A percentile compares a stretch with the other conserved stretches of the same genome.
Evolutionary conservation across 495 filamentous ascomycete species (phyloP).

Genomic region (Astrocystis sublimbata): DNA sequence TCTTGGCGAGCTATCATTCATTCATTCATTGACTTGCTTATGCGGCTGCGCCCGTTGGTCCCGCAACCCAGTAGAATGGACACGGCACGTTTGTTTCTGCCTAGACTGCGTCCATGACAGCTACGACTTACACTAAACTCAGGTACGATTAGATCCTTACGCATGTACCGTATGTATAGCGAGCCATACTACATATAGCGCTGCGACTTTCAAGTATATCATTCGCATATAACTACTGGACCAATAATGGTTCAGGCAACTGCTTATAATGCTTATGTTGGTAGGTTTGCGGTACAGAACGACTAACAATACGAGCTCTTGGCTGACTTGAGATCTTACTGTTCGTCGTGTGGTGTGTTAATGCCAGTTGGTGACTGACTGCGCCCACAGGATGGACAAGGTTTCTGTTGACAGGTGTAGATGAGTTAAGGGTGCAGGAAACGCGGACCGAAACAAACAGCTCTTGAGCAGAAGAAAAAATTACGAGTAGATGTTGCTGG

Average conservation of each 20-base stretch:
- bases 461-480: too few species aligned
- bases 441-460: neutral
- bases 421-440: neutral
- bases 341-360: neutral
- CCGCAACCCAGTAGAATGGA: neutral
- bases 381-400: neutral
- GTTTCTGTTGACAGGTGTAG: neutral
- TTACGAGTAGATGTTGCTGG: neutral
- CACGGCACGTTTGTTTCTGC: conserved; percentile 14
- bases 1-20: neutral
- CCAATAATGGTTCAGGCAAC: neutral
- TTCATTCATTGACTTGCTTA: neutral
- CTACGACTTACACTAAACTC: too few species aligned
- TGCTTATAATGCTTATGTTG: too few species aligned
- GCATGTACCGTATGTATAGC: neutral
- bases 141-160: too few species aligned
- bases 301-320: conserved; percentile 11
- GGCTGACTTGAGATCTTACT: neutral
- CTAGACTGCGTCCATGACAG: neutral
- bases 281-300: neutral
- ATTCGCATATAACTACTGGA: conserved; percentile 9
- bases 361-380: too few species aligned
- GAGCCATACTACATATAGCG: too few species aligned
- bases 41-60: neutral
- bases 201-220: neutral